A percentile compares a stretch with the other conserved stretches of the same genome.
These are phyloP conservation scores for Mortierella sp. DNA, from an alignment of 371 early-diverging fungal species.

Conservation along the genomic window DNA sequence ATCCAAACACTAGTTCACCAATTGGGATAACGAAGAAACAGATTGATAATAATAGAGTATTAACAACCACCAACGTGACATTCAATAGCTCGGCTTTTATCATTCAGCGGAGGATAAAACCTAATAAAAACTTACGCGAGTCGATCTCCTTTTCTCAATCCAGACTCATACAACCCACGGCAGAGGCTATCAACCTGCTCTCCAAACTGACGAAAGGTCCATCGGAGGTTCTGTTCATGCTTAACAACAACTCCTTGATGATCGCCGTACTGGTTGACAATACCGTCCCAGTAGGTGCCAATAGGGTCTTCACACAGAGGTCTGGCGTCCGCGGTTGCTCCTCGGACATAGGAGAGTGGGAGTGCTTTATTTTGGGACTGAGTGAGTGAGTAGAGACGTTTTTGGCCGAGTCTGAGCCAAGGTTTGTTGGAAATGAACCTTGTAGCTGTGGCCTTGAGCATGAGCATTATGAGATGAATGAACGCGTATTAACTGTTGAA, in stretches of 20 bases:
- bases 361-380: conserved; percentile 1
- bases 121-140: conserved; percentile 39
- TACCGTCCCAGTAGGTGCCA: conserved; percentile 47
- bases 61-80: background rate
- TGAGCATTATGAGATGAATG: conserved; percentile 1
- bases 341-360: conserved; percentile 44
- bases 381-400: conserved; percentile 14
- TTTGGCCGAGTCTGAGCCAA: conserved; percentile 9
- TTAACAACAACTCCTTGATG: conserved; percentile 53
- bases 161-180: conserved; percentile 55
- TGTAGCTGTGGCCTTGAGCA: conserved; percentile 8
- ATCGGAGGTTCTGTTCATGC: conserved; percentile 54
- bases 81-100: background rate
- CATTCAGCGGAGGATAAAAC: background rate
- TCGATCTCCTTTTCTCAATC: conserved; percentile 60
- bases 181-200: conserved; percentile 57
- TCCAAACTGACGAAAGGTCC: conserved; percentile 53
- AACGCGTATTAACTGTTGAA: background rate
- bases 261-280: conserved; percentile 37
- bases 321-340: conserved; percentile 13
- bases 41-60: background rate
- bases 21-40: background rate
- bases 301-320: conserved; percentile 56
- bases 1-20: conserved; percentile 53
- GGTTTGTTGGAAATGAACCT: background rate